Evolutionary conservation across 768 basidiomycete species (phyloP).

Genomic region (Sporobolomyces roseus): DNA sequence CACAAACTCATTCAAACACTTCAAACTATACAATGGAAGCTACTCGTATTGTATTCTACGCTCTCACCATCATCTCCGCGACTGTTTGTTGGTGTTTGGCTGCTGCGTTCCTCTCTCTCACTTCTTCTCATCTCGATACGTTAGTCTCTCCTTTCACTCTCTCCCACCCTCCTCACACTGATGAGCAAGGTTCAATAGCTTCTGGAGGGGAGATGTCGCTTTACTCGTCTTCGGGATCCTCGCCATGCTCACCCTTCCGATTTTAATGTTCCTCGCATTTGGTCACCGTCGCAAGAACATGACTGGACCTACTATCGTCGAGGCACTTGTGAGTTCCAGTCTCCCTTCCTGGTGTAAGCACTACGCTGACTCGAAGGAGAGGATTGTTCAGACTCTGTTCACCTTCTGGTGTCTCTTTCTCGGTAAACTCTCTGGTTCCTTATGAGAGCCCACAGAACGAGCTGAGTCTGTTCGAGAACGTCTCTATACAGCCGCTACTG

Average conservation of each 20-base stretch:
- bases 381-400: neutral
- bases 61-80: conserved; percentile 1
- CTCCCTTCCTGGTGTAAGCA: neutral
- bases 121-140: neutral
- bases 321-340: neutral
- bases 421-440: neutral
- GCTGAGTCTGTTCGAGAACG: neutral
- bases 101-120: conserved; percentile 1
- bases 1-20: too few relatives aligned
- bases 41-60: neutral
- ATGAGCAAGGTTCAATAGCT: neutral
- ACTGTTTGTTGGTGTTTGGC: conserved; percentile 5
- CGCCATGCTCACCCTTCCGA: conserved; percentile 3
- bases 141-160: neutral
- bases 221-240: conserved; percentile 14
- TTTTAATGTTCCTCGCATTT: neutral
- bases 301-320: neutral
- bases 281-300: neutral
- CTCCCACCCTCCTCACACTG: neutral
- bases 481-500: neutral
- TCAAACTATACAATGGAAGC: neutral
- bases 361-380: neutral
- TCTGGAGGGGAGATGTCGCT: conserved; percentile 4
- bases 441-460: neutral
- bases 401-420: conserved; percentile 6